Base-by-base conservation (phyloP, 495 filamentous ascomycete species). In the Penicillium salamii region DNA sequence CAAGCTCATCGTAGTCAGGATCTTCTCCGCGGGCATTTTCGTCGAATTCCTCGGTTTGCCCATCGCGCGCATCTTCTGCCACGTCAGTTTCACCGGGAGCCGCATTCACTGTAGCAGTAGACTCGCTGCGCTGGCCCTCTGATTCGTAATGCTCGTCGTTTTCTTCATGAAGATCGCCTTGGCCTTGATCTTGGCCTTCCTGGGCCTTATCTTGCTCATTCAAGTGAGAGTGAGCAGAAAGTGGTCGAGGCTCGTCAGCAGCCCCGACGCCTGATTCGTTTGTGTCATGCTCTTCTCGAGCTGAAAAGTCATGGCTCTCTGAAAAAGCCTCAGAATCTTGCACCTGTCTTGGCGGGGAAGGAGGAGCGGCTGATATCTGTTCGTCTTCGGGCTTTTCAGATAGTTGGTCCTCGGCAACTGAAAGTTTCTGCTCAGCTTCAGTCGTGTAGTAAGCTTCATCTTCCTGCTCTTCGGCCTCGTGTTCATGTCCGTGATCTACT, bases 101-200 rank as follows among this genome's bases (percentile, higher is more conserved):
- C 9, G 56, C 49, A 20, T 52, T 57, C 28, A 69, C 40, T 11
- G 71, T 69, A 24, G 57, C 53, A 6, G 65, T 65, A 3, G 69
- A 70, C 32, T 68, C 67, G 13, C 62, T 66, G 5, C 52, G 55
- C 24, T 61, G 59, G 36, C 52, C 64, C 20, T 71, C 68, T 6
- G 54, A 61, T 31, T 61, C 53, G 52, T 65, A 62, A 0, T 49
- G 56, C n/a, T n/a, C n/a, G n/a, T n/a, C n/a, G n/a, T n/a, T n/a
- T 8, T 51, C 52, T 41, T 63, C 54, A 19, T 47, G 41, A 1
- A 42, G 20, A 40, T 54, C 53, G 41, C 36, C 42, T 18, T 49
- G 40, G 17, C 12, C 12, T 21, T 46, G 21, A 24, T 47, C 41
- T n/a, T n/a, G n/a, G 13, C 42, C 13, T 36, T 53, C 34, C 20